Evolutionary conservation across 768 basidiomycete genomes (phyloP).

Genomic region (Termitomyces bulborhizus): DNA sequence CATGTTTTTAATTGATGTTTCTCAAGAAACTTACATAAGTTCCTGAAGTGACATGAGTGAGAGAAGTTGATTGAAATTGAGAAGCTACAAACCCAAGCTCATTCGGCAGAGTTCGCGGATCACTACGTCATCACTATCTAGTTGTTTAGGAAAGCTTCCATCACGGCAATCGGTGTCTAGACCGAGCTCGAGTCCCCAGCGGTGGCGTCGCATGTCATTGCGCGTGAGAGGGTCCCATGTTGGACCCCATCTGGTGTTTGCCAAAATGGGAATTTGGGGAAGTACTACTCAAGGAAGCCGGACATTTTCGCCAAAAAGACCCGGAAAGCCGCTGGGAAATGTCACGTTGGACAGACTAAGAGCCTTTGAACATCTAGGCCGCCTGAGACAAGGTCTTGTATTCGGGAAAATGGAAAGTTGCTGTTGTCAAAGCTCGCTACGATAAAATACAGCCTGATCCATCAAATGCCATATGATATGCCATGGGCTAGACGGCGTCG

Average conservation of each 20-base stretch:
- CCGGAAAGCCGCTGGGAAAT: background rate
- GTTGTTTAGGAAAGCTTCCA: background rate
- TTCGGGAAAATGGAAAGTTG: too few relatives aligned
- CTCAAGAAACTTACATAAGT: too few relatives aligned
- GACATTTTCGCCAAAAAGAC: background rate
- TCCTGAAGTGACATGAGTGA: background rate
- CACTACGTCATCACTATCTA: too few relatives aligned
- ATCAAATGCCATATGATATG: background rate
- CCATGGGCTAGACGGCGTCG: background rate
- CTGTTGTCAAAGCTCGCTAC: too few relatives aligned
- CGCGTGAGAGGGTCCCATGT: background rate
- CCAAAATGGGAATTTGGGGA: too few relatives aligned
- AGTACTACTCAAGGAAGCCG: too few relatives aligned
- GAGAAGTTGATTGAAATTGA: background rate
- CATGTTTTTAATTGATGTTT: too few relatives aligned
- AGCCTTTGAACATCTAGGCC: background rate
- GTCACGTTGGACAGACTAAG: background rate
- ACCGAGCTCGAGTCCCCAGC: background rate
- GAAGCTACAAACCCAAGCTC: background rate
- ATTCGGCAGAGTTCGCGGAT: background rate
- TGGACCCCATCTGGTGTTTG: background rate
- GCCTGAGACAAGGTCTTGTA: background rate
- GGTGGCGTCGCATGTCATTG: background rate
- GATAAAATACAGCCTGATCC: background rate
- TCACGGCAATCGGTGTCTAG: background rate